Evolutionary conservation across 192 early-diverging fungal species (phyloP).

Genomic region (Coemansia sp.): DNA sequence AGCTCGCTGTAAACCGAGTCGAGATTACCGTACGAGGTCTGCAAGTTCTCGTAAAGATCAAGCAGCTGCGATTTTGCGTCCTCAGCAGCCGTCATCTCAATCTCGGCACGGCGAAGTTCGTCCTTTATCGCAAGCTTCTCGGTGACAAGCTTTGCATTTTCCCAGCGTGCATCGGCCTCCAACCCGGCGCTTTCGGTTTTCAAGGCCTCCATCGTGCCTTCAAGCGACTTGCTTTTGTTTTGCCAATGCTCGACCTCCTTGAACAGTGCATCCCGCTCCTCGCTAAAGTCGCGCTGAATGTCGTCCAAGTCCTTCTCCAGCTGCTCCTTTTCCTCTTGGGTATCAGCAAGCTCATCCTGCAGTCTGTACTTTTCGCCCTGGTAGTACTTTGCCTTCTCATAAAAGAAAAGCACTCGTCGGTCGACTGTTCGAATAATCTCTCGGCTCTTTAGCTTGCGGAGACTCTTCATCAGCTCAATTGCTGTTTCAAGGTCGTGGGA

Average conservation of each 20-base stretch:
- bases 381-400: constrained; percentile 57
- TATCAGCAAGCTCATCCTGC: constrained; percentile 42
- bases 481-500: constrained; percentile 16
- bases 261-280: constrained; percentile 42
- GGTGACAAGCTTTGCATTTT: constrained; percentile 43
- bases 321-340: constrained; percentile 41
- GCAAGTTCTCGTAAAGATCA: constrained; percentile 40
- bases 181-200: constrained; percentile 27
- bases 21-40: constrained; percentile 28
- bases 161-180: constrained; percentile 49
- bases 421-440: constrained; percentile 38
- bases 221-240: constrained; percentile 31
- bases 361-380: constrained; percentile 53
- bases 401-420: constrained; percentile 51
- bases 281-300: constrained; percentile 49
- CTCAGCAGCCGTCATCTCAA: constrained; percentile 46
- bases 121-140: constrained; percentile 51
- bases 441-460: constrained; percentile 48
- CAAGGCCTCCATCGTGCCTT: constrained; percentile 28
- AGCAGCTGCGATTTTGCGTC: constrained; percentile 37
- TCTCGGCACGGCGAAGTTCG: constrained; percentile 47
- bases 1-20: constrained; percentile 44
- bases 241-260: constrained; percentile 54
- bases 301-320: constrained; percentile 52
- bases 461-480: constrained; percentile 26